Evolutionary conservation across 2,329 filamentous ascomycete species (phyloP), one percentile per base, ranked within the genome.

Genomic region (Periconia macrospinosa): DNA sequence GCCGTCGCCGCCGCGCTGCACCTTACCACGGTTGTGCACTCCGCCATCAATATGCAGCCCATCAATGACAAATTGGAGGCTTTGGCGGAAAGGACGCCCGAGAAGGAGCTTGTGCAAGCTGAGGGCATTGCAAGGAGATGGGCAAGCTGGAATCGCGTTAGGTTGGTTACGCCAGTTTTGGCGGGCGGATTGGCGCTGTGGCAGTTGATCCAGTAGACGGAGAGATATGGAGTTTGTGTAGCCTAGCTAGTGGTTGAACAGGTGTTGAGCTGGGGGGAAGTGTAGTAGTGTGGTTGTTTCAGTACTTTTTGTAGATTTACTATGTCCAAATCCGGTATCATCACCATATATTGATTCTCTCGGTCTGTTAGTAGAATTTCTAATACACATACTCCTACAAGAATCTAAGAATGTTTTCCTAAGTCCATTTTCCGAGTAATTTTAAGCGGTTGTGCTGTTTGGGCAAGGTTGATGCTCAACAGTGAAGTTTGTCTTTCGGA

Each of bases 11-110:
- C 79, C 8, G 43, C 72, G 5, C 76, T 77, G 64, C 79, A 81
- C 52, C 57, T 81, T 27, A 68, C 75, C 27, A 79, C 76, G 0
- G 76, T 81, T 41, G 56, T 81, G n/a, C 79, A 81, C 54, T 78
- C 76, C 13, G 79, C 79, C 2, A 50, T 78, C 17, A 81, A 81
- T 54, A 79, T 81, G 78, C 78, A 81, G 72, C 79, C 79, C 20
- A 58, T 81, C 58, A 81, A 82, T 52, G 74, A 76, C 53, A 76
- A 77, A 65, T 54, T 81, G n/a, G 76, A 78, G 52, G 75, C 70
- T 15, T 63, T 81, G 50, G 71, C 56, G 23, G 72, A 52, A 54
- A 65, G 65, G 42, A 61, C 64, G 17, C 58, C 59, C 6, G 69
- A 65, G 41, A 69, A 71, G 55, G 69, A 73, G 49, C 50, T 72